Percentiles rank a stretch among this genome's conserved stretches.
Evolutionary conservation across 179 eudicot species (phyloP).

Genomic region (Heliamphora pulchella): DNA sequence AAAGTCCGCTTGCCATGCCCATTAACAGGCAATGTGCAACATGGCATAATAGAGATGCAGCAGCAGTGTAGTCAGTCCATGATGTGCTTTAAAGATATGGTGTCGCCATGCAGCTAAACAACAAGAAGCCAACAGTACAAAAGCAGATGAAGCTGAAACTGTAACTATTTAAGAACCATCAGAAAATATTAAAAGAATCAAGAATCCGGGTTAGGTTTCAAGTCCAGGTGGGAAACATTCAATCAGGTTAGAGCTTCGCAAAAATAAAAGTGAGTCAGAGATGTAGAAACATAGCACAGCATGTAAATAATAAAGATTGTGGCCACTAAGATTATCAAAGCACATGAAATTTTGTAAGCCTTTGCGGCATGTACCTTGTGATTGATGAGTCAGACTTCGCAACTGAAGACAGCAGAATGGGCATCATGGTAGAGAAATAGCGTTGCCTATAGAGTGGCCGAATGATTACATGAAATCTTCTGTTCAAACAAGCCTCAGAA

Average conservation of each 20-base stretch:
- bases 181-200: background rate
- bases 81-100: background rate
- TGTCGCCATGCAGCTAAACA: background rate
- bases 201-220: background rate
- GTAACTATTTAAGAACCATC: background rate
- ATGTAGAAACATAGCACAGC: background rate
- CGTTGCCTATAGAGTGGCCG: slow-evolving; percentile 95
- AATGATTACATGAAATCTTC: slow-evolving; percentile 59
- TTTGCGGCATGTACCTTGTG: slow-evolving; percentile 38
- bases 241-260: background rate
- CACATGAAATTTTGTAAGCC: background rate
- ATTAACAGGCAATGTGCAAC: background rate
- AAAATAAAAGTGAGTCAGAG: background rate
- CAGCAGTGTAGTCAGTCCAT: background rate
- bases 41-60: background rate
- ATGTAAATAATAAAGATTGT: background rate
- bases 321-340: background rate
- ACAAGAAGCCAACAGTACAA: slow-evolving; percentile 8
- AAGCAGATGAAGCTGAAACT: background rate
- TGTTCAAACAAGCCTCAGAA: slow-evolving; percentile 75
- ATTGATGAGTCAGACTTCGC: slow-evolving; percentile 34
- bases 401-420: slow-evolving; percentile 51
- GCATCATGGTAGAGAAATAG: slow-evolving; percentile 60
- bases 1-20: background rate
- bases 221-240: background rate